Conservation (phyloP, 2,329 filamentous ascomycete genomes). For the Penicillium sp. region DNA sequence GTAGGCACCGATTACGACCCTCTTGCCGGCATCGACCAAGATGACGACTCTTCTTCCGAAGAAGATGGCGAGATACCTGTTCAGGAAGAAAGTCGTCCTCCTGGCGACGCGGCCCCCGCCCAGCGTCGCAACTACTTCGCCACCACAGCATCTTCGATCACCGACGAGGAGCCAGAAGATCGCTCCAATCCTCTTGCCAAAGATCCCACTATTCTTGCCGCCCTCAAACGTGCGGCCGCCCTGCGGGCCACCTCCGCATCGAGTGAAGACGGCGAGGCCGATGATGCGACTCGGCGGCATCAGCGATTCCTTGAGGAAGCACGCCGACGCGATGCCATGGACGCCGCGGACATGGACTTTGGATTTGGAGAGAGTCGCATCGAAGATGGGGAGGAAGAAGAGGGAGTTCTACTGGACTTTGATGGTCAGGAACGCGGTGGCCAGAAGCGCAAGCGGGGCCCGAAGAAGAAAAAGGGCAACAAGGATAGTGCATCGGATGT, state of each 20-base stretch:
- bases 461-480: conserved; percentile 49
- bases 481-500: conserved; percentile 71
- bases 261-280: conserved; percentile 42
- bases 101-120: conserved; percentile 6
- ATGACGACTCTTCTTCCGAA: conserved; percentile 41
- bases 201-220: conserved; percentile 74
- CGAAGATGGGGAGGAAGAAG: conserved; percentile 81
- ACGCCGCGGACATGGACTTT: conserved; percentile 87
- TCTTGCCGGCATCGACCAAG: conserved; percentile 49
- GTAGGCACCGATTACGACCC: conserved; percentile 57
- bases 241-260: conserved; percentile 47
- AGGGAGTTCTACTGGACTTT: conserved; percentile 53
- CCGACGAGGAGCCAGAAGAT: conserved; percentile 46
- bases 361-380: conserved; percentile 85
- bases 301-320: conserved; percentile 66
- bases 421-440: conserved; percentile 26
- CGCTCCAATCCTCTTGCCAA: conserved; percentile 47
- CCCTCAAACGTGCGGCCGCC: conserved; percentile 74
- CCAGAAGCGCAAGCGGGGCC: conserved; percentile 50
- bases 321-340: conserved; percentile 57
- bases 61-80: conserved; percentile 33
- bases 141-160: conserved; percentile 28
- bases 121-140: conserved; percentile 47
- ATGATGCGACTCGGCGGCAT: conserved; percentile 61
- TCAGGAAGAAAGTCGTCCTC: conserved; percentile 8